phyloP scores from a whole-genome alignment of 176 grass and related monocot species.

The Musa troglodytarum region DNA sequence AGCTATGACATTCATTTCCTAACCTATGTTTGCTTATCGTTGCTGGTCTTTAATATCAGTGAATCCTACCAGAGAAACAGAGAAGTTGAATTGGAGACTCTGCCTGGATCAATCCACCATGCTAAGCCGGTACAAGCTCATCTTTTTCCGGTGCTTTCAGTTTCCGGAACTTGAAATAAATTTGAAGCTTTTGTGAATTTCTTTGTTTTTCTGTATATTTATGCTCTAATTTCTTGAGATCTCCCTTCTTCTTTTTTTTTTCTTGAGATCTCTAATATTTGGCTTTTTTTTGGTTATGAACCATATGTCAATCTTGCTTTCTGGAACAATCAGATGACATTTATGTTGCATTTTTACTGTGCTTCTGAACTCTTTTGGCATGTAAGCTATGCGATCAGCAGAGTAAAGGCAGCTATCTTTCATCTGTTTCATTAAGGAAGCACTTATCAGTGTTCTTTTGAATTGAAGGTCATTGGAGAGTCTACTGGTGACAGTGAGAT shows the following conservation, averaged over 20 bases:
- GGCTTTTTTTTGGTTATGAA: no score
- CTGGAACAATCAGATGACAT: no score
- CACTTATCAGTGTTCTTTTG: constrained; percentile 19
- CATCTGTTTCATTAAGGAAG: constrained; percentile 2
- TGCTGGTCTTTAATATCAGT: constrained; percentile 30
- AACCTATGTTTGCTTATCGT: constrained; percentile 8
- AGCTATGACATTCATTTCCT: not conserved
- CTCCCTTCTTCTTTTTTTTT: no score
- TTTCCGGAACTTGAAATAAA: not conserved
- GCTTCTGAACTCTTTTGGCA: no score
- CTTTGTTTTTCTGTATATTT: not conserved
- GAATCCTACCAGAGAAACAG: constrained; percentile 40
- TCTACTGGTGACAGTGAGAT: constrained; percentile 26
- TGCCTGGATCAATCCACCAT: constrained; percentile 28
- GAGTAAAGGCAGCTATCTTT: no score
- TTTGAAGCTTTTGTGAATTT: not conserved
- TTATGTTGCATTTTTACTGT: no score
- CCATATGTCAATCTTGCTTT: no score
- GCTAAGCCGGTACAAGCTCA: constrained; percentile 32
- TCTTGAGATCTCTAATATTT: no score
- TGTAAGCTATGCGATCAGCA: no score
- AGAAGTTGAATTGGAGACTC: constrained; percentile 27
- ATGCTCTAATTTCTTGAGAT: no score
- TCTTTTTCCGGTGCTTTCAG: not conserved
- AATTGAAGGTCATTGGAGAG: constrained; percentile 44